Base-by-base conservation (phyloP, 23 red algal species). In the Gracilaria vermiculophylla region DNA sequence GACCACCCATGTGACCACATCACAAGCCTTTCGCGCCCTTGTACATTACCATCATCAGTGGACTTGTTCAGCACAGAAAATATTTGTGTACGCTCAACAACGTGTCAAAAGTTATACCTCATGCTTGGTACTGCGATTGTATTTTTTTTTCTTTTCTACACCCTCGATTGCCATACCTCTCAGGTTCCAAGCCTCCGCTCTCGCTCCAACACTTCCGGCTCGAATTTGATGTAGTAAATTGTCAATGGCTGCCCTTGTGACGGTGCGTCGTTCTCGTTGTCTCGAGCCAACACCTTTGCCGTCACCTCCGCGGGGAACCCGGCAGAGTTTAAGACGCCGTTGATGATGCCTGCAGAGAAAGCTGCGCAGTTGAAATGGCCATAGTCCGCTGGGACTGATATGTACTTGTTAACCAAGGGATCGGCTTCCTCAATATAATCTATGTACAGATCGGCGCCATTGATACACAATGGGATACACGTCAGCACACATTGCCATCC, bases 371-470 rank as follows among this genome's bases (percentile, higher is more conserved):
- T 97, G 37, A 97, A 86, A 36, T 88, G 73, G 34, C 95, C 95
- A 69, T 91, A 97, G 55, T 97, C 95, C 27, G 87, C 76, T 13
- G 95, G 95, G 13, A 97, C 95, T 3, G 85, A 91, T 8, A 97
- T 90, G 53, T 90, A 97, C 76, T 74, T 90, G 91, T 97, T 97
- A 14, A 97, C 90, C 20, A 97, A 58, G 19, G 95, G 95, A 25
- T 93, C 89, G 12, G 82, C 90, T 57, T 97, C 95, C 70, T 97
- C 95, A 70, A 97, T 93, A 75, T 92, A 97, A 66, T 97, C 94
- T 93, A 16, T 17, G n/a, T 17, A 47, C 35, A 7, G 10, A 23
- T 13, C 42, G 1, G n/a, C n/a, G n/a, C n/a, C 17, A 73, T 34
- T 47, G n/a, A 73, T 1, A 8, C n/a, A 73, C 23, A 16, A 40